Conservation (phyloP, 768 basidiomycete species). For the Hericium alpestre region DNA sequence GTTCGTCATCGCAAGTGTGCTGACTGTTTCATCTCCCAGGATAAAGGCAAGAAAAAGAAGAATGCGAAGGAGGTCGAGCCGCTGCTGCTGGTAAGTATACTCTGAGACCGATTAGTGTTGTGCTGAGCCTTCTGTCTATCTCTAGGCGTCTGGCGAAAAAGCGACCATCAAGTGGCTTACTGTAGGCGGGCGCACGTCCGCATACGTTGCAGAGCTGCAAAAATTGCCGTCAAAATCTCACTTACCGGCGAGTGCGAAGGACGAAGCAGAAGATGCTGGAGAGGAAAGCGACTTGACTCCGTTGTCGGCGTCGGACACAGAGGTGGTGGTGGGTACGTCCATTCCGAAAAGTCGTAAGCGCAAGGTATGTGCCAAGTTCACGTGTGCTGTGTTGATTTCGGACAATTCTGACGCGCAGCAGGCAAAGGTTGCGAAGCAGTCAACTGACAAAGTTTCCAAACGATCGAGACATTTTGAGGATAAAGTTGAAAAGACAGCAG, state of each 20-base stretch:
- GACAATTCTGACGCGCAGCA: too few relatives aligned
- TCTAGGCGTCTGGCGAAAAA: slow-evolving; percentile 54
- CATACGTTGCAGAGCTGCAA: slow-evolving; percentile 59
- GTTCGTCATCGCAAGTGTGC: not conserved
- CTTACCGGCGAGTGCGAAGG: not conserved
- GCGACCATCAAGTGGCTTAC: slow-evolving; percentile 68
- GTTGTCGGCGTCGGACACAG: slow-evolving; percentile 13
- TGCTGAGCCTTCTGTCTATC: not conserved
- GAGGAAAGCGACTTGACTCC: slow-evolving; percentile 19
- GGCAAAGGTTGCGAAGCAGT: too few relatives aligned
- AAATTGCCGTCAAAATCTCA: slow-evolving; percentile 8
- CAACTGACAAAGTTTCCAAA: too few relatives aligned
- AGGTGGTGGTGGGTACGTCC: slow-evolving; percentile 5
- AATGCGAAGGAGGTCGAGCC: slow-evolving; percentile 18
- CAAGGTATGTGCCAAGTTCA: not conserved
- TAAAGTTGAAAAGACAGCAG: not conserved
- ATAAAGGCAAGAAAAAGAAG: slow-evolving; percentile 46
- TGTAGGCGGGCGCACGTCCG: slow-evolving; percentile 70
- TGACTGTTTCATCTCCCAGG: not conserved
- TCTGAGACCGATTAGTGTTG: not conserved
- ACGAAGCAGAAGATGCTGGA: not conserved
- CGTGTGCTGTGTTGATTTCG: too few relatives aligned
- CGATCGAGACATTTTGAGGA: too few relatives aligned
- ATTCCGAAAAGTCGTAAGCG: slow-evolving; percentile 14
- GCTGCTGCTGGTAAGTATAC: slow-evolving; percentile 32